These are phyloP conservation scores for Periconia digitata DNA, from an alignment of 2,329 filamentous ascomycete species.

Conservation along the genomic window DNA sequence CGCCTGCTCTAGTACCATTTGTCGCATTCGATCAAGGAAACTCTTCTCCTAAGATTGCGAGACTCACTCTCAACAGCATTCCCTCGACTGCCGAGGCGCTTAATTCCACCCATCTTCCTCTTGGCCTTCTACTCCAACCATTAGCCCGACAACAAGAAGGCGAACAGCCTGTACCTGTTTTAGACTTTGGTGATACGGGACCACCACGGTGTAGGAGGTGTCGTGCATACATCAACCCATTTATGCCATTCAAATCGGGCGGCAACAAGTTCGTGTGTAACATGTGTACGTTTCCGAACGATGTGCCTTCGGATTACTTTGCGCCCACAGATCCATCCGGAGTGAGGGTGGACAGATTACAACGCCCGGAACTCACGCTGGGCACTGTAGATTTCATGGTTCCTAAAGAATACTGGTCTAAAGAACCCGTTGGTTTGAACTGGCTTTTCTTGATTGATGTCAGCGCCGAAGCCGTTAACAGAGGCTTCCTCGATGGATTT, in stretches of 20 bases:
- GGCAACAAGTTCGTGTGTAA: constrained; percentile 98
- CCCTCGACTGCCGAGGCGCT: constrained; percentile 80
- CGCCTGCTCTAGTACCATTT: constrained; percentile 84
- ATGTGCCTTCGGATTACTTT: constrained; percentile 90
- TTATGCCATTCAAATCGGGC: constrained; percentile 94
- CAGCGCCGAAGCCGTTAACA: constrained; percentile 86
- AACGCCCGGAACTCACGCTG: constrained; percentile 83
- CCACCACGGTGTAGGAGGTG: constrained; percentile 91
- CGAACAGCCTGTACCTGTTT: constrained; percentile 82
- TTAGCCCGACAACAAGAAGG: constrained; percentile 80
- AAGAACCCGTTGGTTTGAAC: constrained; percentile 82
- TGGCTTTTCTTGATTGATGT: constrained; percentile 94
- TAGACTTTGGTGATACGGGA: constrained; percentile 90
- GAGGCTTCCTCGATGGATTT: constrained; percentile 85
- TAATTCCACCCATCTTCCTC: constrained; percentile 75
- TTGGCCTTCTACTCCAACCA: constrained; percentile 87
- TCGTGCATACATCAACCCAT: constrained; percentile 96
- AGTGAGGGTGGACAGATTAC: constrained; percentile 81
- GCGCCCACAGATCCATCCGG: constrained; percentile 86
- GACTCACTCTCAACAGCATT: constrained; percentile 91
- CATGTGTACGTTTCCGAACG: constrained; percentile 95
- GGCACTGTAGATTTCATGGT: constrained; percentile 96
- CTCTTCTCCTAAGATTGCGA: constrained; percentile 89
- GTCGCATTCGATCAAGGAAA: constrained; percentile 97
- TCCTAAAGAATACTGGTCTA: constrained; percentile 98